Base-by-base conservation (phyloP, 106 monocot species). In the Dendrobium officinale region DNA sequence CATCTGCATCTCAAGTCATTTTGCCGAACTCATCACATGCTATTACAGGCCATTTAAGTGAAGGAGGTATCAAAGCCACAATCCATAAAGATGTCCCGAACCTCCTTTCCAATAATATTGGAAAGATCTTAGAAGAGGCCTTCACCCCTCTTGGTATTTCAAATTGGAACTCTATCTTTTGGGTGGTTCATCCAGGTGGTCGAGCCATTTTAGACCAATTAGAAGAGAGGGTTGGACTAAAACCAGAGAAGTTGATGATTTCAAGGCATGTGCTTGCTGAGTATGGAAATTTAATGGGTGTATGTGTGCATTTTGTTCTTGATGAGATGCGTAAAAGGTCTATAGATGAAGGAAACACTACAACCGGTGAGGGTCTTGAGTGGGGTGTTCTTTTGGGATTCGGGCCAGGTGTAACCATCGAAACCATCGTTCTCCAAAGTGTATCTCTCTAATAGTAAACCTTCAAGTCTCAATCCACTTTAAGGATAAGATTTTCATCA, bases 61-160 rank as follows among this genome's bases (percentile, higher is more conserved):
- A 45, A 89, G 17, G 91, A 91, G 77, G 89, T 82, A 11, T 91
- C 89, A 0, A 81, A 89, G 7, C 91, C 91, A 1, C 91, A 89
- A 79, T 91, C 10, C 83, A 88, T 5, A 91, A 89, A 84, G 91
- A 94, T 83, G 89, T 94, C 8, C 93, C 93, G 1, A 83, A 85
- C 51, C 49, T 93, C 20, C 87, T 93, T 70, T 91, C 93, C 3
- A 90, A 90, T 87, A 90, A 90, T 84, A 88, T 95, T 27, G 88
- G 90, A 75, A 87, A 79, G 78, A 82, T 85, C 51, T 82, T 95
- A 6, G 82, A 48, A 11, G 88, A 90, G 48, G 90, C 90, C 5
- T 88, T 90, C 75, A 55, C 42, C 40, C 90, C 90, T 5, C 43
- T 90, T 9, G 90, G 90, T 41, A 81, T 90, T 22, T 61, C 61